Conservation (phyloP, 768 basidiomycete species). For the Phylloporus arenicola region DNA sequence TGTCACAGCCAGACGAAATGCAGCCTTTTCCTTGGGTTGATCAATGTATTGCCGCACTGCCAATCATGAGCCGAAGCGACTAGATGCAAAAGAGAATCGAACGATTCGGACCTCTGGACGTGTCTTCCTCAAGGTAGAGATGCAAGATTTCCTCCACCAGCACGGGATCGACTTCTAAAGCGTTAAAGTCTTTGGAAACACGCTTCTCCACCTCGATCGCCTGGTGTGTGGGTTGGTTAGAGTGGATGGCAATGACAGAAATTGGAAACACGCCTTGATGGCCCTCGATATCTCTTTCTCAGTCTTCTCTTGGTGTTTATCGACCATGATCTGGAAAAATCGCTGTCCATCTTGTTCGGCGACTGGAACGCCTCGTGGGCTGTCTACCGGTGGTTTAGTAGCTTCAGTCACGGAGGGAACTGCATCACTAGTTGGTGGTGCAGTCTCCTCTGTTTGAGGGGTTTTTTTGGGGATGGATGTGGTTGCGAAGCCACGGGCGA, state of each 20-base stretch:
- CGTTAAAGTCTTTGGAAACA: conserved; percentile 56
- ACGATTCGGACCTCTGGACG: conserved; percentile 25
- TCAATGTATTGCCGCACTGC: conserved; percentile 31
- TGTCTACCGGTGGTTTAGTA: conserved; percentile 3
- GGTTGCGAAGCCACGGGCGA: conserved; percentile 73
- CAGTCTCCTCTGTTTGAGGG: conserved; percentile 28
- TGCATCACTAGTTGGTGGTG: conserved; percentile 8
- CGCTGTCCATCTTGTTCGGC: conserved; percentile 45
- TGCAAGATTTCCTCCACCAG: conserved; percentile 57
- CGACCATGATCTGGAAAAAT: conserved; percentile 66
- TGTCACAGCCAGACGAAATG: conserved; percentile 68
- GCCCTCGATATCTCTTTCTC: conserved; percentile 77
- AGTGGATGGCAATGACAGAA: neutral
- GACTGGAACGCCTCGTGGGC: conserved; percentile 12
- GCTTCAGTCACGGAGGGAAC: conserved; percentile 3
- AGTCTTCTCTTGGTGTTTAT: conserved; percentile 79
- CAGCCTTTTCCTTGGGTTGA: conserved; percentile 64
- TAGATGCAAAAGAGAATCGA: neutral
- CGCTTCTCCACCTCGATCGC: conserved; percentile 79
- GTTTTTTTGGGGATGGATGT: conserved; percentile 79
- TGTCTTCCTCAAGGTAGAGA: conserved; percentile 38
- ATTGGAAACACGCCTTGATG: conserved; percentile 50
- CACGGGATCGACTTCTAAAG: conserved; percentile 54
- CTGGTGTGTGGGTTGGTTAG: conserved; percentile 26
- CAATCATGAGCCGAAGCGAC: conserved; percentile 1